phyloP scores from a whole-genome alignment of 139 green algal genomes.

The Closterium sp. region DNA sequence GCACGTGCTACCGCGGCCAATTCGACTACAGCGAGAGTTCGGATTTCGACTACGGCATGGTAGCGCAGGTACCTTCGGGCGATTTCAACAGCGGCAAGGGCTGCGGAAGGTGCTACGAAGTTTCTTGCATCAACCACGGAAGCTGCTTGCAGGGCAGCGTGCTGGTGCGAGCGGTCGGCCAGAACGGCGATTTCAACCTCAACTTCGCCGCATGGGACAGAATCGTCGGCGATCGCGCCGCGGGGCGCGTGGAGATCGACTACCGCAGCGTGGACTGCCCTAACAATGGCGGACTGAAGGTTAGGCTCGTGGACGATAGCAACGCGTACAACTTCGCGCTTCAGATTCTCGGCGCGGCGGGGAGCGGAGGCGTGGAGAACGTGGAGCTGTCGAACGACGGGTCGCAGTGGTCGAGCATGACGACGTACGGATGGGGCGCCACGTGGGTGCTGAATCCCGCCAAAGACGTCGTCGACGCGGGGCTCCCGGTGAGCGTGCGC shows the following conservation, averaged over 20 bases:
- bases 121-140: neutral
- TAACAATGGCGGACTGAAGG: neutral
- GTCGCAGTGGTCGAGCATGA: neutral
- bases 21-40: too few species aligned
- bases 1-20: too few species aligned
- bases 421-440: neutral
- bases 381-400: neutral
- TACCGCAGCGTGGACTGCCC: neutral
- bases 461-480: neutral
- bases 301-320: neutral
- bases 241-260: neutral
- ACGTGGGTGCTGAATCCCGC: neutral
- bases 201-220: neutral
- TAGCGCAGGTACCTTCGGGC: neutral
- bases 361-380: neutral
- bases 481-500: neutral
- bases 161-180: neutral
- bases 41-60: too few species aligned
- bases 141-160: neutral
- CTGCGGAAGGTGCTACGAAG: neutral
- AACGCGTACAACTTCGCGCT: neutral
- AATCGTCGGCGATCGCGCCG: neutral
- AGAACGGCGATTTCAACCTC: neutral
- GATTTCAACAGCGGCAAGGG: neutral
- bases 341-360: neutral